Conservation (phyloP, 1,284 basidiomycete species). For the Marasmius tenuissimus region DNA sequence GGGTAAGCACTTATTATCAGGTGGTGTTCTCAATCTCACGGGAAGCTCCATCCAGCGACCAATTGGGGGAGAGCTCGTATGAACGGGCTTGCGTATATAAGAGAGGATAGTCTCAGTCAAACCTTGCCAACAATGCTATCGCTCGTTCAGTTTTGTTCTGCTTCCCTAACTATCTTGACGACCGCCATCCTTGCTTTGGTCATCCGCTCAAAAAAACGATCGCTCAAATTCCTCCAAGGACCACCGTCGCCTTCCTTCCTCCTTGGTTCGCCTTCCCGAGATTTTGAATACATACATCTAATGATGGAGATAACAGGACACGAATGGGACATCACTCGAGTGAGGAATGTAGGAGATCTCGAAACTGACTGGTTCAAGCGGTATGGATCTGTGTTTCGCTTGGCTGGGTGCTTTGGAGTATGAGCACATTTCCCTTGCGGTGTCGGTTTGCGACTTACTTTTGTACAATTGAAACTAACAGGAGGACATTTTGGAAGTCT, state of each 20-base stretch:
- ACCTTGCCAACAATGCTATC: too few species aligned
- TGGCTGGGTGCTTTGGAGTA: conserved; percentile 22
- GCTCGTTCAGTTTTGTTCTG: too few species aligned
- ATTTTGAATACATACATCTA: too few species aligned
- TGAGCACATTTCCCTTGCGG: neutral
- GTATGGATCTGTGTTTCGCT: conserved; percentile 31
- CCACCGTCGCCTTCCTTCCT: conserved; percentile 10
- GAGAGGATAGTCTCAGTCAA: too few species aligned
- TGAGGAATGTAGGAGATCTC: conserved; percentile 30
- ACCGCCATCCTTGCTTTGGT: neutral
- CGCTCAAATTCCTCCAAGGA: conserved; percentile 10
- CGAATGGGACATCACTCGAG: conserved; percentile 15
- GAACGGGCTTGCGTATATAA: too few species aligned
- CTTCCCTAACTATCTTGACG: too few species aligned
- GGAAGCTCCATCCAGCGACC: too few species aligned
- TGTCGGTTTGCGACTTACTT: neutral
- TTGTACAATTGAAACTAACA: neutral
- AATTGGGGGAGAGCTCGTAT: too few species aligned
- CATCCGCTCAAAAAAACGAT: neutral
- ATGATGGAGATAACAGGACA: conserved; percentile 21
- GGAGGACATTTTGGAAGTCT: neutral
- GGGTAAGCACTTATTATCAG: too few species aligned
- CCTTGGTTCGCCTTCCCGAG: neutral
- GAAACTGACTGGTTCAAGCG: conserved; percentile 27
- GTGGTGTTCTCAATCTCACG: too few species aligned